Base-by-base conservation (phyloP, 805 yeast species). In the Suhomyces xylopsoci region DNA sequence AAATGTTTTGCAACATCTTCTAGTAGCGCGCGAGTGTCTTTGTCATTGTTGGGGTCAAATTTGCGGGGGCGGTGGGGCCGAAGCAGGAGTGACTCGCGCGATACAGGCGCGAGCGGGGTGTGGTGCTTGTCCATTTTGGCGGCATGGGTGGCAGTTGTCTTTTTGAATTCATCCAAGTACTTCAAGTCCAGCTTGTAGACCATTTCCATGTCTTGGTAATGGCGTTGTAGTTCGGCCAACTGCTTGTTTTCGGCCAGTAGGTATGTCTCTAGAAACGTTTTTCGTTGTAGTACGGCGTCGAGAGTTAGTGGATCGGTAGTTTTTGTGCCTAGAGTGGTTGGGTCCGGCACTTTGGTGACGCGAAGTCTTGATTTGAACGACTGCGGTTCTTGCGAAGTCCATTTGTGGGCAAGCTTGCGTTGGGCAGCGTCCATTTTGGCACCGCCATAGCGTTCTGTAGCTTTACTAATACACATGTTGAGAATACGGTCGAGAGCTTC, bases 181-280 rank as follows among this genome's bases (percentile, higher is more conserved):
- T 58, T 58, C 26, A 55, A 53, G 56, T 75, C 80, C 65, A 64
- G 69, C 45, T 66, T 59, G 56, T 63, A 65, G 24, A 57, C 55
- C 34, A 55, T 50, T 25, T 68, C 55, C 5, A 66, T 52, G 17
- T 65, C 62, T 9, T 59, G 56, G 46, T 62, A 61, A 52, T 69
- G 61, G 7, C 55, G 53, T 48, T 70, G 66, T 15, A 75, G 59
- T 8, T 69, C 74, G 32, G 61, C 56, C 40, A 74, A 60, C 53
- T 74, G 78, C 48, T 68, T 68, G 34, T 67, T 44, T 54, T 75
- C 79, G 2, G 79, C 78, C 71, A 63, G 70, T 15, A 74, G 59
- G 51, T 69, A 67, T 12, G 76, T 68, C 51, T 74, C 78, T 45
- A 71, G 38, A 34, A 59, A 61, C 15, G 59, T 60, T 48, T 66